Percentiles rank a stretch among this genome's conserved stretches.
These are phyloP conservation scores for Exophiala mesophila DNA, from an alignment of 2,329 filamentous ascomycete genomes.

Conservation along the genomic window DNA sequence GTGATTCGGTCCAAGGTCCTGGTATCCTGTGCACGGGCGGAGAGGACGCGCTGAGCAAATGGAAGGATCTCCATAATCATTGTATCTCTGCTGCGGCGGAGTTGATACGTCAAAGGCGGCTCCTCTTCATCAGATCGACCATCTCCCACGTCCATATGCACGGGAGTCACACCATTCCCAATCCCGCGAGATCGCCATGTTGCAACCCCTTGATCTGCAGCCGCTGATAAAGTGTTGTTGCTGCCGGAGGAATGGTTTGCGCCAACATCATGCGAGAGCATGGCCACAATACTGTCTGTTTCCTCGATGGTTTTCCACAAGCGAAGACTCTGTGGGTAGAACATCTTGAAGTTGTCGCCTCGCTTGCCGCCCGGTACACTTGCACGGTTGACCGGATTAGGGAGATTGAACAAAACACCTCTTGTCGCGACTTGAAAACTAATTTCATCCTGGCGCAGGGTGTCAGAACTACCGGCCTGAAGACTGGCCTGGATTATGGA, in stretches of 20 bases:
- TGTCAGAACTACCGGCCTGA: conserved; percentile 61
- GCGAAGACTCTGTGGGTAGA: conserved; percentile 79
- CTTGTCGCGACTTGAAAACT: conserved; percentile 86
- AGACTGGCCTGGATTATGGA: conserved; percentile 32
- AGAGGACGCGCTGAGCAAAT: conserved; percentile 66
- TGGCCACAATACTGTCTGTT: conserved; percentile 65
- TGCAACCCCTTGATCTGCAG: conserved; percentile 30
- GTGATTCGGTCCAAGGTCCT: conserved; percentile 65
- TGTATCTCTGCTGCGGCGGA: conserved; percentile 58
- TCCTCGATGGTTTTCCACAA: conserved; percentile 82
- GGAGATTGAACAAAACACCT: conserved; percentile 78
- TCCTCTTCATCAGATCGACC: conserved; percentile 7
- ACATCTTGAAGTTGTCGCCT: conserved; percentile 75
- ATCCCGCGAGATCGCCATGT: conserved; percentile 28
- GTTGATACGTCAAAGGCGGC: conserved; percentile 29
- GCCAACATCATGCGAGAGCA: conserved; percentile 56
- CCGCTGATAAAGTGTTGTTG: conserved; percentile 7
- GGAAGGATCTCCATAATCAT: conserved; percentile 81
- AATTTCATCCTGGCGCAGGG: conserved; percentile 87
- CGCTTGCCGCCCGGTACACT: conserved; percentile 35
- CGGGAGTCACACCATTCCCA: too few relatives aligned
- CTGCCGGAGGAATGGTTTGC: conserved; percentile 35
- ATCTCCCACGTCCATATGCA: too few relatives aligned
- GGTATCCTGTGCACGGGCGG: conserved; percentile 35
- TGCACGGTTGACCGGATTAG: conserved; percentile 71